These are phyloP conservation scores for Phytophthora aleatoria DNA, from an alignment of 352 stramenopile species.

Conservation along the genomic window DNA sequence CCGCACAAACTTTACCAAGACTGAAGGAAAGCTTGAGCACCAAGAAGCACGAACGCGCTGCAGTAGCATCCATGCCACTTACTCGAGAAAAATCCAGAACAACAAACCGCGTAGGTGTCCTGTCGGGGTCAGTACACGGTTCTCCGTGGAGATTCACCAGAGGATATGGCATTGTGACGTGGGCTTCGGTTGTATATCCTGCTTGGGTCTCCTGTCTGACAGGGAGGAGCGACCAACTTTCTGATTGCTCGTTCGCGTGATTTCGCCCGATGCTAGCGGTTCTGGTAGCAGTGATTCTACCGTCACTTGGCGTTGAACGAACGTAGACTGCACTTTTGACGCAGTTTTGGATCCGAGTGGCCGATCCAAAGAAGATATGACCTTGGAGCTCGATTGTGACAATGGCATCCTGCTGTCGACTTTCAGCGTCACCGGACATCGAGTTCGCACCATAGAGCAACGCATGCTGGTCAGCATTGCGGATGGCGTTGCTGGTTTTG, in stretches of 20 bases:
- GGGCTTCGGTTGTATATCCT: slow-evolving; percentile 18
- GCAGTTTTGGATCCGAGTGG: slow-evolving; percentile 66
- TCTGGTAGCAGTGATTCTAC: not conserved
- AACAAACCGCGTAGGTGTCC: slow-evolving; percentile 59
- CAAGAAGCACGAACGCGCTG: slow-evolving; percentile 71
- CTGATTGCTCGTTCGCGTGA: slow-evolving; percentile 1
- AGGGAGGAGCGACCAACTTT: slow-evolving; percentile 21
- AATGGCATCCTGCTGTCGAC: slow-evolving; percentile 54
- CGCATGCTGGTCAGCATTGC: slow-evolving; percentile 64
- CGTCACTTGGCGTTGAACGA: slow-evolving; percentile 2
- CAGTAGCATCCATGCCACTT: slow-evolving; percentile 81
- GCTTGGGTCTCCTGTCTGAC: not conserved
- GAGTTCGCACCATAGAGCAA: slow-evolving; percentile 44
- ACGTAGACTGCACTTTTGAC: slow-evolving; percentile 75
- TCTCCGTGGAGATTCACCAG: slow-evolving; percentile 56
- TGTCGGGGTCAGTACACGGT: slow-evolving; percentile 33
- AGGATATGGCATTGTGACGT: slow-evolving; percentile 15
- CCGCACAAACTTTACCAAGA: slow-evolving; percentile 48
- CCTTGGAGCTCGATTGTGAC: slow-evolving; percentile 71
- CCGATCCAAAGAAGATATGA: slow-evolving; percentile 82
- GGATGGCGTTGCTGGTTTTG: slow-evolving; percentile 71
- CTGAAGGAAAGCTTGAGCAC: slow-evolving; percentile 67
- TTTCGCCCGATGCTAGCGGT: not conserved
- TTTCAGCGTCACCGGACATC: slow-evolving; percentile 7
- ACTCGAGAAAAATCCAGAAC: slow-evolving; percentile 82